Evolutionary conservation across 352 stramenopile species (phyloP), one percentile per base, ranked within the genome.

Genomic region (Pythium dissotocum): DNA sequence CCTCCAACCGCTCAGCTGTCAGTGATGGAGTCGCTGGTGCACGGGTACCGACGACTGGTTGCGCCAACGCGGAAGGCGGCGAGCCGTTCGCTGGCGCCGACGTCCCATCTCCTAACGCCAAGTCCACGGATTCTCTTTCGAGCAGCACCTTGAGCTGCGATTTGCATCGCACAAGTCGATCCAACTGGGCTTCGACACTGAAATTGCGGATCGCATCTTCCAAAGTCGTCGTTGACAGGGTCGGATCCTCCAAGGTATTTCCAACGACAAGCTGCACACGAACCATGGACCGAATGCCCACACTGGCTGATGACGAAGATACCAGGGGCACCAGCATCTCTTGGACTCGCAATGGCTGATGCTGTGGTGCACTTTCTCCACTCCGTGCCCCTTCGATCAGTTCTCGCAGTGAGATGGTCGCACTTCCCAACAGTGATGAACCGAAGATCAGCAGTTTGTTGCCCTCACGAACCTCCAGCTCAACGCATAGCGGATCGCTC

Each of bases 61-160:
- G 56, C 10, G 63, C 59, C 14, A 40, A 24, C 6, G 63, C 56
- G 9, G 63, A 40, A 14, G 63, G 51, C 21, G 38, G 21, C 26
- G 42, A 32, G 28, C 46, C 48, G 8, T 52, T 64, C 12, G 63
- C 44, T 55, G 63, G 61, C 18, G 40, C 32, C 10, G 58, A 57
- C 5, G 42, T 40, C 21, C 59, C 44, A 30, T 73, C 67, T 42
- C 67, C 61, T 4, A 73, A 42, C 24, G 70, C 51, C 6, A 88
- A 85, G 56, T 94, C 85, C 7, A 94, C 85, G 14, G 82, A 79
- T 68, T 94, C 85, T 4, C 75, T 71, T 56, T 94, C 85, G 4
- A 94, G 76, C 33, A 91, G 48, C 14, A 82, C 61, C 53, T 90
- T 91, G 13, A 93, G 69, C 40, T 88, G 83, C 0, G 77, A 79